Evolutionary conservation across 495 filamentous ascomycete species (phyloP).

Genomic region (Penicillium bovifimosum): DNA sequence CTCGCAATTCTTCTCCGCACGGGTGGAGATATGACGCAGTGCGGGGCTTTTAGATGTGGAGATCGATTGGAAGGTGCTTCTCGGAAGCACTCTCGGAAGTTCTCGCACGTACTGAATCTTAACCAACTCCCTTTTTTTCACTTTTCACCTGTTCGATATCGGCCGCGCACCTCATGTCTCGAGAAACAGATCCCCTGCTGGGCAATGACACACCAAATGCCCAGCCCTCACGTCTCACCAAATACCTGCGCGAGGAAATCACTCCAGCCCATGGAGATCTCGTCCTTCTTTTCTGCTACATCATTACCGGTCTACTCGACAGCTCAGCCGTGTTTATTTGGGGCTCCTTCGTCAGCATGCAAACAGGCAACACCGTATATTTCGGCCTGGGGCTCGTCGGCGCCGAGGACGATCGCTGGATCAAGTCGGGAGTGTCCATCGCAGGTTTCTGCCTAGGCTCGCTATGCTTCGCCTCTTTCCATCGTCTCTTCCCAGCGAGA

Average conservation of each 20-base stretch:
- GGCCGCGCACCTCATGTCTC: neutral
- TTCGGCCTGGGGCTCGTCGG: slow-evolving; percentile 62
- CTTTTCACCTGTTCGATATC: neutral
- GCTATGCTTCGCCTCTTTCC: slow-evolving; percentile 56
- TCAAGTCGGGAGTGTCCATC: slow-evolving; percentile 61
- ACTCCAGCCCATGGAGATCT: slow-evolving; percentile 53
- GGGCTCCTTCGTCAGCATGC: slow-evolving; percentile 76
- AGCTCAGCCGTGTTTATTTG: slow-evolving; percentile 66
- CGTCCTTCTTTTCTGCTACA: slow-evolving; percentile 59
- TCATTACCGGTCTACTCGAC: slow-evolving; percentile 70
- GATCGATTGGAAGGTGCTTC: neutral
- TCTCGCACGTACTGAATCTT: neutral
- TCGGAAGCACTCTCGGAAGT: neutral
- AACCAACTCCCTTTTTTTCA: neutral
- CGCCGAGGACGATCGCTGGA: slow-evolving; percentile 40
- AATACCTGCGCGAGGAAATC: slow-evolving; percentile 45
- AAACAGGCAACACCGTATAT: slow-evolving; percentile 77
- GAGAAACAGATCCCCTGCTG: slow-evolving; percentile 10
- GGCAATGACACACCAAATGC: neutral
- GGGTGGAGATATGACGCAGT: neutral
- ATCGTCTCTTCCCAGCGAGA: slow-evolving; percentile 49
- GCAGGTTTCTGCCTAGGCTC: slow-evolving; percentile 62
- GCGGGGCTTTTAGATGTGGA: neutral
- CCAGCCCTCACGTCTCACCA: slow-evolving; percentile 12
- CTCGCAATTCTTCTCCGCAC: neutral